These are phyloP conservation scores for Aspergillus viridinutans DNA, from an alignment of 2,329 filamentous ascomycete species.

Conservation along the genomic window DNA sequence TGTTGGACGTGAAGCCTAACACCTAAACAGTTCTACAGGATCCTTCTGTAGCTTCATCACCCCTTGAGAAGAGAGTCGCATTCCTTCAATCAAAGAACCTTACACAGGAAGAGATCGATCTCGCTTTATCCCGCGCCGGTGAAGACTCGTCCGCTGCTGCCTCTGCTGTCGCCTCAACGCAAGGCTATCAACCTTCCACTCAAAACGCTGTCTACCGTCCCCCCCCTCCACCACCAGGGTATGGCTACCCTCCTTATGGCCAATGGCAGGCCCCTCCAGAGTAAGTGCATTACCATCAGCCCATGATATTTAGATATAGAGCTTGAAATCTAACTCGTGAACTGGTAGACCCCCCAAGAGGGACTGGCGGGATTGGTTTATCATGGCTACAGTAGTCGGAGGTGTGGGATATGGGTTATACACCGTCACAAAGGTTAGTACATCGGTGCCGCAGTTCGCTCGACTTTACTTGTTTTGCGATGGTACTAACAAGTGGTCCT, in stretches of 20 bases:
- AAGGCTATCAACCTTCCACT: slow-evolving; percentile 43
- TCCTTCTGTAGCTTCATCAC: slow-evolving; percentile 80
- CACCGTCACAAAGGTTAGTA: slow-evolving; percentile 71
- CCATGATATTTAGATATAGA: background rate
- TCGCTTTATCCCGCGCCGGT: slow-evolving; percentile 71
- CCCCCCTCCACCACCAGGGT: slow-evolving; percentile 43
- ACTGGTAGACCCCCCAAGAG: slow-evolving; percentile 59
- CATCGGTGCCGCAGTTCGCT: background rate
- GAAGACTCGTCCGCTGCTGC: slow-evolving; percentile 50
- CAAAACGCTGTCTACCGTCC: slow-evolving; percentile 37
- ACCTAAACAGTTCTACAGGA: slow-evolving; percentile 74
- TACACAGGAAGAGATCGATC: slow-evolving; percentile 90
- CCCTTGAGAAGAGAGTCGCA: slow-evolving; percentile 86
- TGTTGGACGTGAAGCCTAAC: slow-evolving; percentile 15
- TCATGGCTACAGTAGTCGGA: slow-evolving; percentile 94
- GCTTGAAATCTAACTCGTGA: slow-evolving; percentile 1
- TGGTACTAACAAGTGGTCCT: slow-evolving; percentile 11
- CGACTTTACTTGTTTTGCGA: background rate
- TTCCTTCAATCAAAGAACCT: slow-evolving; percentile 97
- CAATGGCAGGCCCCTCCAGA: slow-evolving; percentile 54
- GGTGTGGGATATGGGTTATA: slow-evolving; percentile 88
- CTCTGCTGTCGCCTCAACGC: slow-evolving; percentile 45
- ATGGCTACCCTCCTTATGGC: slow-evolving; percentile 49
- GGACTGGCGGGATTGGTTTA: slow-evolving; percentile 99
- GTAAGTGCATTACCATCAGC: slow-evolving; percentile 31